Conservation (phyloP, 495 filamentous ascomycete genomes). For the Talaromyces proteolyticus region DNA sequence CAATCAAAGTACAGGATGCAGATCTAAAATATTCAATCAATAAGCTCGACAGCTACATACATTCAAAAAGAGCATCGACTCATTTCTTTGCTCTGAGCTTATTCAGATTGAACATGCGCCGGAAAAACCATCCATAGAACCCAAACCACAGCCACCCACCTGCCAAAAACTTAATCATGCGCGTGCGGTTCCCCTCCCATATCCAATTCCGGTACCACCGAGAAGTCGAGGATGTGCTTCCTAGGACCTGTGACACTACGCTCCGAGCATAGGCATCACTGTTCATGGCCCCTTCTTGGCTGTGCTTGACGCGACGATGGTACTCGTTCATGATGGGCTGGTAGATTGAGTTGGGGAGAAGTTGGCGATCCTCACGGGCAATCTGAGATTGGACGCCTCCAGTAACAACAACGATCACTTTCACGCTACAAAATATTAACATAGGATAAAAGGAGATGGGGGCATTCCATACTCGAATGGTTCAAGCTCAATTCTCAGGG, state of each 20-base stretch:
- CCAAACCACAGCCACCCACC: constrained; percentile 38
- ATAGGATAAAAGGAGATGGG: background rate
- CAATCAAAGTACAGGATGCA: too few relatives aligned
- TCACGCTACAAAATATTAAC: constrained; percentile 25
- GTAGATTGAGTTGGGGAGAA: constrained; percentile 47
- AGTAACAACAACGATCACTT: constrained; percentile 51
- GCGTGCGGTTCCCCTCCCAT: constrained; percentile 52
- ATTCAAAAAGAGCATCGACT: too few relatives aligned
- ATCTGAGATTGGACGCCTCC: constrained; percentile 58
- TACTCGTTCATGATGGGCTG: constrained; percentile 46
- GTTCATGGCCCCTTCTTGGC: constrained; percentile 50
- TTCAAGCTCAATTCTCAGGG: constrained; percentile 49
- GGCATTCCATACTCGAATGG: constrained; percentile 33
- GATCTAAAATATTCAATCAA: too few relatives aligned
- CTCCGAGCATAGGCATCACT: constrained; percentile 47
- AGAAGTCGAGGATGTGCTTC: constrained; percentile 31
- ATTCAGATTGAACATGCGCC: constrained; percentile 31
- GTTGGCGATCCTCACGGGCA: constrained; percentile 40
- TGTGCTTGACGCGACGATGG: constrained; percentile 44
- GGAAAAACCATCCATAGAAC: constrained; percentile 31
- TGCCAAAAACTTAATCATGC: constrained; percentile 38
- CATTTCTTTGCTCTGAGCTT: background rate
- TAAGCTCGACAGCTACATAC: too few relatives aligned
- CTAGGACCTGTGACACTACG: constrained; percentile 50
- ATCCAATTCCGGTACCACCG: constrained; percentile 42